Percentiles rank a stretch among this genome's conserved stretches.
These are phyloP conservation scores for Fusarium anthophilum DNA, from an alignment of 2,329 filamentous ascomycete species.

Conservation along the genomic window DNA sequence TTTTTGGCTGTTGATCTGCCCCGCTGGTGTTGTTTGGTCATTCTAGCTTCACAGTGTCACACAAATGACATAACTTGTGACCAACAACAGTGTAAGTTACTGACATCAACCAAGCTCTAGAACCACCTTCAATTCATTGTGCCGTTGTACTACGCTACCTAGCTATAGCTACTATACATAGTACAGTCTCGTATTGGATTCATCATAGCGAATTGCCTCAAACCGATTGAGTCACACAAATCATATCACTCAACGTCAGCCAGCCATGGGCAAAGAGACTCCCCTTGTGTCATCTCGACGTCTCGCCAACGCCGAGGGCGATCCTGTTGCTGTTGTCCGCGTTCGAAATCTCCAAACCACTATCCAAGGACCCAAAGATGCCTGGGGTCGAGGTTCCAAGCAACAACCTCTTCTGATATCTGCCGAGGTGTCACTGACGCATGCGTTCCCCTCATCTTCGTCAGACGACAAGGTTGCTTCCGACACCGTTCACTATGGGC, in stretches of 20 bases:
- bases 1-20: conserved; percentile 15
- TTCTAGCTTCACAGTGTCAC: conserved; percentile 26
- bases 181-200: neutral
- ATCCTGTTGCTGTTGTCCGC: conserved; percentile 59
- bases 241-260: neutral
- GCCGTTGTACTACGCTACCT: neutral
- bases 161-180: neutral
- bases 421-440: conserved; percentile 64
- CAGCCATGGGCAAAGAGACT: conserved; percentile 34
- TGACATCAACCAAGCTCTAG: neutral
- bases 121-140: neutral
- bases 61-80: conserved; percentile 19
- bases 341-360: conserved; percentile 70
- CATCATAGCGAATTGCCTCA: conserved; percentile 6
- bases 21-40: conserved; percentile 16
- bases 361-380: conserved; percentile 68
- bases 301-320: conserved; percentile 40
- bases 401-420: conserved; percentile 71
- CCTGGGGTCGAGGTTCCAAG: conserved; percentile 70
- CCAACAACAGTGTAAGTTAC: neutral
- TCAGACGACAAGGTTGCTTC: conserved; percentile 66
- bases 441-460: conserved; percentile 67
- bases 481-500: conserved; percentile 82
- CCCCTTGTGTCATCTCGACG: conserved; percentile 39
- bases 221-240: conserved; percentile 1